Base-by-base conservation (phyloP, 192 early-diverging fungal species). In the Geranomyces michiganensis region DNA sequence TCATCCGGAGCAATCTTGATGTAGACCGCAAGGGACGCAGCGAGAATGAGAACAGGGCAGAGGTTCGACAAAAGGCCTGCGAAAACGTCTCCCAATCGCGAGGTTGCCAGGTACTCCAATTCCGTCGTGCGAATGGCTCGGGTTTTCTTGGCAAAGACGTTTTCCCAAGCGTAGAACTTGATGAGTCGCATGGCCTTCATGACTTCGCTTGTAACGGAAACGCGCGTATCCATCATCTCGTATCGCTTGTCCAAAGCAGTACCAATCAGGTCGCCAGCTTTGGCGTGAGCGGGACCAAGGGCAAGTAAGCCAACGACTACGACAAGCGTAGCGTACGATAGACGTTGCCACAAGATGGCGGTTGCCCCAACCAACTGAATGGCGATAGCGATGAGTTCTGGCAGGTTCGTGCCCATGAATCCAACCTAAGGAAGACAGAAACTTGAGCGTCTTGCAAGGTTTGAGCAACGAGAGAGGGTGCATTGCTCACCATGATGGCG, bases 131-230 rank as follows among this genome's bases (percentile, higher is more conserved):
- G 63, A 0, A 65, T 30, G 6, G 21, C 36, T 21, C 48, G 17
- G 14, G 67, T n/a, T 47, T 70, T 58, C 44, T 61, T 13, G 26
- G 44, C 41, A 67, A 94, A 94, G 43, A 85, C 74, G 0, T 72
- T 72, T 74, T 92, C 92, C 91, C 92, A 95, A 33, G 92, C 92
- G 73, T 92, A 96, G 33, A 95, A 78, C 72, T 94, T 95, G 81
- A 95, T 92, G 29, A 96, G 87, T 63, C 88, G 88, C 55, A 93
- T 92, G 47, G 90, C 92, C 48, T 85, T 85, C 51, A 95, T 65
- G 21, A 90, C 77, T 76, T 95, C 93, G 75, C 90, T 72, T 13
- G 66, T 77, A n/a, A 44, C 21, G 15, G 21, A 15, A 17, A 47
- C 32, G 33, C 44, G 33, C 2, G 1, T 65, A 32, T 44, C 63